phyloP scores from a whole-genome alignment of 2,329 filamentous ascomycete species.

The Orbilia javanica region DNA sequence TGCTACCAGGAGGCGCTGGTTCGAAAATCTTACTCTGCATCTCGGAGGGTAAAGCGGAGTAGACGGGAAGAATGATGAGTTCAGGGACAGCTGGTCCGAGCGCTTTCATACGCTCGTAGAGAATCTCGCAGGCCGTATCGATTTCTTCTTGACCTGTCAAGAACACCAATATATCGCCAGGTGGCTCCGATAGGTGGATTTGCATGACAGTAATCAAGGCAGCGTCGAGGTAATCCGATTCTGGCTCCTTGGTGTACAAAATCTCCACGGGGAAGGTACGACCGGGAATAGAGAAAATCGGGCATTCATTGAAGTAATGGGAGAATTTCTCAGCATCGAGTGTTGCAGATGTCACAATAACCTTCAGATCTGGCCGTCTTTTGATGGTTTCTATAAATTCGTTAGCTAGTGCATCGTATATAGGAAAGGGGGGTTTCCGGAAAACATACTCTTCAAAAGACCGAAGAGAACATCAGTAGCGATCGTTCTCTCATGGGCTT shows the following conservation, averaged over 20 bases:
- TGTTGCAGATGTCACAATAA: constrained; percentile 97
- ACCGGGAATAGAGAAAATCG: constrained; percentile 96
- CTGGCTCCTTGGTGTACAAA: constrained; percentile 93
- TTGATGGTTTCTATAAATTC: constrained; percentile 78
- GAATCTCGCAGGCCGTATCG: constrained; percentile 90
- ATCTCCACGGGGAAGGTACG: constrained; percentile 96
- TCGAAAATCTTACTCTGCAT: constrained; percentile 96
- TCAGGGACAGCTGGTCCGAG: constrained; percentile 91
- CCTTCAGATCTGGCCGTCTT: constrained; percentile 84
- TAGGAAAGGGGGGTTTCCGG: background rate
- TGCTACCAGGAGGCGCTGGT: constrained; percentile 82
- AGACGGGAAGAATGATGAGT: constrained; percentile 93
- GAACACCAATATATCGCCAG: constrained; percentile 95
- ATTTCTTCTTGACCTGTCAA: constrained; percentile 98
- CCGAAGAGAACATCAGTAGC: constrained; percentile 96
- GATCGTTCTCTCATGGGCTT: constrained; percentile 97
- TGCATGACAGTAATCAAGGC: constrained; percentile 98
- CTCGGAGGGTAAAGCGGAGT: constrained; percentile 90
- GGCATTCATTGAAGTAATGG: constrained; percentile 92
- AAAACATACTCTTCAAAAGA: constrained; percentile 74
- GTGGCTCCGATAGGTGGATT: constrained; percentile 91
- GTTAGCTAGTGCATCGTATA: constrained; percentile 19
- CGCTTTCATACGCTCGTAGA: constrained; percentile 96
- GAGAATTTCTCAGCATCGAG: constrained; percentile 98
- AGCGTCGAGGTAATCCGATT: constrained; percentile 93